These are phyloP conservation scores for Lactarius akahatsu DNA, from an alignment of 768 basidiomycete species.

Conservation along the genomic window DNA sequence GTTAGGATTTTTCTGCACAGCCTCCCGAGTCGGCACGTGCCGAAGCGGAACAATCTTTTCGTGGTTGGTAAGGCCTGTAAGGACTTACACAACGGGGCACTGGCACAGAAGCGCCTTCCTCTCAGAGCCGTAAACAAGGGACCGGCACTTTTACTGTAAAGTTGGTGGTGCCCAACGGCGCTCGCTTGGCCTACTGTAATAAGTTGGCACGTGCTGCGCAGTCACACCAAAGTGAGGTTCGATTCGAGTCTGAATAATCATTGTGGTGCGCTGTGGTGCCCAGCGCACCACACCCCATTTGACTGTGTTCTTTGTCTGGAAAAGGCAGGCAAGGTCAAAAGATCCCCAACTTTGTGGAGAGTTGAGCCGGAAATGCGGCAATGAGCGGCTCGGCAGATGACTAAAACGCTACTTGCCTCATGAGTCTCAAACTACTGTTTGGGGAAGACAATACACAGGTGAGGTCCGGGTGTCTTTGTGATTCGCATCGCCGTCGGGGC, in stretches of 20 bases:
- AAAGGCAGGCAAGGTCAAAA: background rate
- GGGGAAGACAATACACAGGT: background rate
- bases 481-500: background rate
- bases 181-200: background rate
- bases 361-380: background rate
- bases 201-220: background rate
- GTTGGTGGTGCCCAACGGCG: background rate
- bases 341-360: background rate
- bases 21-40: too few relatives aligned
- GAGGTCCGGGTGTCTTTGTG: background rate
- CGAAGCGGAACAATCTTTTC: too few relatives aligned
- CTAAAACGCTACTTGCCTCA: background rate
- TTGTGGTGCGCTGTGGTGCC: background rate
- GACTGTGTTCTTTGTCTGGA: background rate
- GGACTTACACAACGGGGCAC: too few relatives aligned
- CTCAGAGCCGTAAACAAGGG: background rate
- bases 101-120: background rate
- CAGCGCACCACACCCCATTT: background rate
- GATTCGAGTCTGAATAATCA: background rate
- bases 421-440: background rate
- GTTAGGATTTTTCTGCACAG: too few relatives aligned
- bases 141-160: background rate
- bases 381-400: background rate
- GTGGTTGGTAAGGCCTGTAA: too few relatives aligned
- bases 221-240: background rate